These are phyloP conservation scores for Cyberlindnera subsufficiens DNA, from an alignment of 805 yeast species.

Conservation along the genomic window DNA sequence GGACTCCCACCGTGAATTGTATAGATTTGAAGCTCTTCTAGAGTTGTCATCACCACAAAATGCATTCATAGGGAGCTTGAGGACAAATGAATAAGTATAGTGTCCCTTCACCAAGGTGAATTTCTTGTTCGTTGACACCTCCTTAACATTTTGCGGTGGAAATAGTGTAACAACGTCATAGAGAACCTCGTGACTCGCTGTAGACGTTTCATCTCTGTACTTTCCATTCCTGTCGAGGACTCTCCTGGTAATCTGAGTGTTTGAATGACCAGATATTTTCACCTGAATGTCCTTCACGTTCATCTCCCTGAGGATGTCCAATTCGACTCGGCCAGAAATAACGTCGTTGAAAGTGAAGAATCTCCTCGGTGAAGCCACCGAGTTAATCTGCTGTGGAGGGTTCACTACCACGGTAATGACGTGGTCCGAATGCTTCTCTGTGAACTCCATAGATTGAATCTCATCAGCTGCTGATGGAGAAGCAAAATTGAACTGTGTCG, in stretches of 20 bases:
- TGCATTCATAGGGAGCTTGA: conserved; percentile 25
- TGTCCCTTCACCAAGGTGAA: conserved; percentile 36
- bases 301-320: conserved; percentile 25
- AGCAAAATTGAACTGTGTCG: too few species aligned
- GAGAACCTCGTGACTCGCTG: conserved; percentile 34
- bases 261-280: conserved; percentile 44
- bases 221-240: conserved; percentile 6
- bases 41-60: conserved; percentile 19
- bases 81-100: conserved; percentile 40
- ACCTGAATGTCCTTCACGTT: conserved; percentile 42
- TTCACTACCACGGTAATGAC: background rate
- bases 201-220: background rate
- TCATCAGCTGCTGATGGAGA: too few species aligned
- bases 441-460: background rate
- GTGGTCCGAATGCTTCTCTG: conserved; percentile 1
- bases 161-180: conserved; percentile 46
- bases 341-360: conserved; percentile 14
- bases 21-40: conserved; percentile 11
- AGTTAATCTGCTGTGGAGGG: background rate
- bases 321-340: conserved; percentile 12
- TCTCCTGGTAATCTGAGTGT: conserved; percentile 29
- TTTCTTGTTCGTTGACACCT: conserved; percentile 33
- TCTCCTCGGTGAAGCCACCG: background rate
- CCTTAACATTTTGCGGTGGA: conserved; percentile 44
- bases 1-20: conserved; percentile 11